Base-by-base conservation (phyloP, 495 filamentous ascomycete species). In the Xylaria cubensis region DNA sequence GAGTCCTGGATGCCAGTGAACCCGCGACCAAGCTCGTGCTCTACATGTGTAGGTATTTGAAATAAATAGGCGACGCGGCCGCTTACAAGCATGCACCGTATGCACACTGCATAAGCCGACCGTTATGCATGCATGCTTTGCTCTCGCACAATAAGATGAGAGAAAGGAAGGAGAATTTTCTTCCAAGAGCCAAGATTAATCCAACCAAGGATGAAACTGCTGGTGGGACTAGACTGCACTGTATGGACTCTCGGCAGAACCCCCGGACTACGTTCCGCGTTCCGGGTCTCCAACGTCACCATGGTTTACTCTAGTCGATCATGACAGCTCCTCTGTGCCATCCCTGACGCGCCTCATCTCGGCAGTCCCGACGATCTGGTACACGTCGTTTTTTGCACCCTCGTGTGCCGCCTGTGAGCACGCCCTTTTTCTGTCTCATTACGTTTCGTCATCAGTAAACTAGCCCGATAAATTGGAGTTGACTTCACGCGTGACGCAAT, bases 321-420 rank as follows among this genome's bases (percentile, higher is more conserved):
- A 50, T 51, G 32, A 66, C 41, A 53, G 29, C 50, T 42, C 24
- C 63, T 51, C 50, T 42, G 50, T 67, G 50, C 34, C 48, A 55
- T 56, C 65, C 65, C 50, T 67, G 65, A 26, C 34, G 19, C 50
- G 66, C 66, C 21, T 69, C 51, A 69, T 69, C 67, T 69, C 67
- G 67, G 67, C 55, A 61, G 67, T 69, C 53, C 67, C 67, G 56
- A 50, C 53, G 39, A 69, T 46, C 19, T 69, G 67, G 67, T 69
- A 69, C 56, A 61, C 41, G 50, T 69, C 56, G 26, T 9, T 62
- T 67, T 67, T 41, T 15, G 1, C 19, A 9, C 13, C 24, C 39
- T 32, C 24, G 3, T 42, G 21, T 55, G 15, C 51, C 51, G 51
- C 51, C 21, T 4, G 24, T 6, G 59, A 24, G 19, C 34, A 39